A percentile compares a stretch with the other conserved stretches of the same genome.
These are phyloP conservation scores for Phytopythium sindhum DNA, from an alignment of 352 stramenopile genomes.

Conservation along the genomic window DNA sequence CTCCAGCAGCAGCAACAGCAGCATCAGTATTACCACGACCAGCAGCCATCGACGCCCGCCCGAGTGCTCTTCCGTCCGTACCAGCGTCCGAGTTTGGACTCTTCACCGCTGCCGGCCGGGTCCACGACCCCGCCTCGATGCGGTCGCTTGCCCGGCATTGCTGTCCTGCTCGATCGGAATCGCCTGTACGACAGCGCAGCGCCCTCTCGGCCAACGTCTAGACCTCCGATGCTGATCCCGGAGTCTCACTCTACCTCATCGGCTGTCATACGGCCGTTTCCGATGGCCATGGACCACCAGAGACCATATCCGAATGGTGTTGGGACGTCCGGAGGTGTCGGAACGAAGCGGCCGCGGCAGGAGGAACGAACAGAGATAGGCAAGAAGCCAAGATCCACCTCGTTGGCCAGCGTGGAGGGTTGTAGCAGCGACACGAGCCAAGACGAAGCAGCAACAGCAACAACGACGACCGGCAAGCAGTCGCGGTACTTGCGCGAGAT, in stretches of 20 bases:
- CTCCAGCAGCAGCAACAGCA: not conserved
- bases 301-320: not conserved
- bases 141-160: not conserved
- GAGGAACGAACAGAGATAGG: not conserved
- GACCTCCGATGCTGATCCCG: not conserved
- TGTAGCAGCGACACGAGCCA: not conserved
- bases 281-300: not conserved
- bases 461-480: conserved; percentile 21
- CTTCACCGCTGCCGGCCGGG: not conserved
- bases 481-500: conserved; percentile 69
- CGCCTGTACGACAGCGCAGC: not conserved
- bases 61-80: not conserved
- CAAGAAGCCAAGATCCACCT: not conserved
- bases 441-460: not conserved
- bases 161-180: not conserved
- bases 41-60: not conserved
- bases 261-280: not conserved
- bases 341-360: not conserved
- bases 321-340: not conserved
- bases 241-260: not conserved
- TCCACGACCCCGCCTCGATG: not conserved
- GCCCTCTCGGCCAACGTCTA: not conserved
- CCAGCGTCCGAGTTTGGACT: not conserved
- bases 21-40: not conserved
- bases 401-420: not conserved